Evolutionary conservation across 208 protist genomes (phyloP), one percentile per base, ranked within the genome.

Genomic region (Strigomonas culicis): DNA sequence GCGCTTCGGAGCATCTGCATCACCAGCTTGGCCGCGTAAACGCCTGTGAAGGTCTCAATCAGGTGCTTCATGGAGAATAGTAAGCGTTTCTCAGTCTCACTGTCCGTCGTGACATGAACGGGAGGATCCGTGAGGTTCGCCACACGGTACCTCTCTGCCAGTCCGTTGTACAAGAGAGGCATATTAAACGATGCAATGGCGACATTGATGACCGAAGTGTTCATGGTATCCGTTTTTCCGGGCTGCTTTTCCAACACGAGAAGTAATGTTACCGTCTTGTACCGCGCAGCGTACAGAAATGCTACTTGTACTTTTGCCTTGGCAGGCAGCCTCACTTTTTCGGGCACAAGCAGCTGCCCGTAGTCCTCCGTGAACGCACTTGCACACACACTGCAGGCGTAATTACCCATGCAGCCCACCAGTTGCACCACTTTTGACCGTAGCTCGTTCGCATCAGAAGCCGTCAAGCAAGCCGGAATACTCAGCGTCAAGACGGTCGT

Each of bases 381-480:
- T 8, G 72, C 53, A 50, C 63, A 49, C 52, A 87, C 79, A 17
- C 75, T 68, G 22, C 72, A 69, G 31, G 66, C 80, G 30, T 68
- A 73, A 46, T 92, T 75, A 10, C 79, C 80, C 17, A 89, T 62
- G 22, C 46, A 66, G 49, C 70, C 69, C 27, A 89, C 68, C 30
- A 92, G 64, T 43, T 84, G 69, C 47, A 76, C 64, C 58, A 77
- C 60, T 17, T 66, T 78, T 28, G 66, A 66, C 2, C 75, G 75
- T 59, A 93, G 71, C 19, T 75, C 61, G 27, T 63, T 62, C 59
- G 64, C 72, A 17, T 77, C 74, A 10, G 78, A 55, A 25, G 55
- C 70, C n/a, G 75, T 74, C 13, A 88, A 67, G 36, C 77, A 80
- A 4, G 73, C 70, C 19, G 86, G 75, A 21, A 70, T 74, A 25